phyloP scores from a whole-genome alignment of 148 eudicot genomes.

The Camellia sinensis region DNA sequence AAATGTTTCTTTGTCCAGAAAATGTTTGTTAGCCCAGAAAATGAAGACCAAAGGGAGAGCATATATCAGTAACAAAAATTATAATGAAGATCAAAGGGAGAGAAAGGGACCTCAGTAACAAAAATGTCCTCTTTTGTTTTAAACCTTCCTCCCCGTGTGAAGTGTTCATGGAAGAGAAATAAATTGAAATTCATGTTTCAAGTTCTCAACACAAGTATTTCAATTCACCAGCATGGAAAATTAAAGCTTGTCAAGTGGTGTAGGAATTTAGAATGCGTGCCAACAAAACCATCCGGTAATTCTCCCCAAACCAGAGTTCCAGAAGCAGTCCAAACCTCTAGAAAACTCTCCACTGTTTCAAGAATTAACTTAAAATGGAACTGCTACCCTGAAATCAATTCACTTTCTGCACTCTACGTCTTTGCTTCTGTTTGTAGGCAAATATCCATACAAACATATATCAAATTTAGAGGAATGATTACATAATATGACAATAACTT shows the following conservation, averaged over 20 bases:
- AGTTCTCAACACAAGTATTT: neutral
- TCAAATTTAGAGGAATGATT: neutral
- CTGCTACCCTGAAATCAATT: neutral
- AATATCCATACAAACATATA: neutral
- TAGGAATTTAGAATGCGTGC: neutral
- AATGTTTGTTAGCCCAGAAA: too few species aligned
- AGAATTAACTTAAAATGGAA: neutral
- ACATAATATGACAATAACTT: neutral
- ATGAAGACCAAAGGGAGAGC: too few species aligned
- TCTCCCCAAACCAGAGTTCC: neutral
- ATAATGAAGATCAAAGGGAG: too few species aligned
- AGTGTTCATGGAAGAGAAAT: neutral
- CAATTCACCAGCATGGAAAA: neutral
- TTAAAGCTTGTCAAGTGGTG: neutral
- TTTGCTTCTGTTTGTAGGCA: too few species aligned
- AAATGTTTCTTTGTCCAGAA: too few species aligned
- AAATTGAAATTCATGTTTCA: neutral
- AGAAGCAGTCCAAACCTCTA: neutral
- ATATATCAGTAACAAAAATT: too few species aligned
- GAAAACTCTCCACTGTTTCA: neutral
- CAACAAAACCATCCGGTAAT: neutral
- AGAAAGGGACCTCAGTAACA: neutral
- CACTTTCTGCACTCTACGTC: neutral
- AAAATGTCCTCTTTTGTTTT: neutral
- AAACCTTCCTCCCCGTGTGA: neutral